Percentiles rank a stretch among this genome's conserved stretches.
Conservation (phyloP, 2,329 filamentous ascomycete species). For the Emergomyces africanus region DNA sequence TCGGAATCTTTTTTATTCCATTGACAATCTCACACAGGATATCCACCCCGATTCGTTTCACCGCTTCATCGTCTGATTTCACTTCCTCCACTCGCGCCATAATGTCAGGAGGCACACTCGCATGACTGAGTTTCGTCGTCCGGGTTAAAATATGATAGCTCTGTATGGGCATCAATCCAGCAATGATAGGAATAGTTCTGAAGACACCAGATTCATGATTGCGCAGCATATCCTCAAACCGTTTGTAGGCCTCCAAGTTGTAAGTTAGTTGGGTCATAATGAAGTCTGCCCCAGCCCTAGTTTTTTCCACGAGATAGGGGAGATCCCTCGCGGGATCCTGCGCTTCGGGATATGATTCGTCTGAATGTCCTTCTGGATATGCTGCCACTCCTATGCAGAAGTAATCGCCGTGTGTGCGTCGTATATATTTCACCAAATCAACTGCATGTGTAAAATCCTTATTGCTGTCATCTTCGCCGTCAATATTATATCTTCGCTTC, state of each 20-base stretch:
- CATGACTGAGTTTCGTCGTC: conserved; percentile 89
- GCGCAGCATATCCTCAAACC: conserved; percentile 64
- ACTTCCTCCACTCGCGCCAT: conserved; percentile 46
- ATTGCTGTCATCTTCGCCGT: conserved; percentile 47
- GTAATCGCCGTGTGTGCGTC: conserved; percentile 74
- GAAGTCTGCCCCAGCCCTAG: conserved; percentile 83
- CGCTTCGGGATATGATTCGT: conserved; percentile 77
- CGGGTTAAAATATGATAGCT: conserved; percentile 91
- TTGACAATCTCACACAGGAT: conserved; percentile 76
- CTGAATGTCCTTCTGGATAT: conserved; percentile 90
- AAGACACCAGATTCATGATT: conserved; percentile 76
- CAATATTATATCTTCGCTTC: conserved; percentile 69
- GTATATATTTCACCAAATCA: conserved; percentile 83
- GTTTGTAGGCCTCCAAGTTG: conserved; percentile 68
- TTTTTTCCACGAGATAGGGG: conserved; percentile 82
- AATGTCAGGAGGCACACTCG: conserved; percentile 59
- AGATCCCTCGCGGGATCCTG: conserved; percentile 56
- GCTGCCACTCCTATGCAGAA: conserved; percentile 92
- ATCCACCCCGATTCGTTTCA: conserved; percentile 37
- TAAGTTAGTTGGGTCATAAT: conserved; percentile 99
- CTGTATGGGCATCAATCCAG: conserved; percentile 94
- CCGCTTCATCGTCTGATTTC: conserved; percentile 35
- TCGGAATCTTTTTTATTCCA: conserved; percentile 55
- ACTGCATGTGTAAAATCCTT: conserved; percentile 79
- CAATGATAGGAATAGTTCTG: conserved; percentile 77